Evolutionary conservation across 345 rosid species (phyloP).

Genomic region (Linum lewisii): DNA sequence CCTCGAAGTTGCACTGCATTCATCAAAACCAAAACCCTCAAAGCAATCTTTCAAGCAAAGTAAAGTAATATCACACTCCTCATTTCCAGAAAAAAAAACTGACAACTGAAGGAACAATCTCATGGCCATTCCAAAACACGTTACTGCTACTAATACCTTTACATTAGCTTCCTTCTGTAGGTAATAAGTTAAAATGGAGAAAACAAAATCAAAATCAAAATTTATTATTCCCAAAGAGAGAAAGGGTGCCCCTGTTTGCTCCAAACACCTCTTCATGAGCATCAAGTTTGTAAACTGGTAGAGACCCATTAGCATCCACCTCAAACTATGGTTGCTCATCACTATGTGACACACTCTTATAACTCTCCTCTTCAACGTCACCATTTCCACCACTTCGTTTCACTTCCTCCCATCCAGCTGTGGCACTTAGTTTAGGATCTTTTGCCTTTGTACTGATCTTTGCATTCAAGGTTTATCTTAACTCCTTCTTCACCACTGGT

Average conservation of each 20-base stretch:
- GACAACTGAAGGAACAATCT: too few species aligned
- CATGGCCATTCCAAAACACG: too few species aligned
- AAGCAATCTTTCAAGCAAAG: too few species aligned
- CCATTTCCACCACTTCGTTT: constrained; percentile 29
- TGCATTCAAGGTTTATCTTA: constrained; percentile 52
- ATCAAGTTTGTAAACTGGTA: constrained; percentile 68
- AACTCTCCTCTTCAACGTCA: constrained; percentile 17
- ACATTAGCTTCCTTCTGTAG: too few species aligned
- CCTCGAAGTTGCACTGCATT: too few species aligned
- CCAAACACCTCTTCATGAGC: constrained; percentile 82
- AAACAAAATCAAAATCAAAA: not conserved
- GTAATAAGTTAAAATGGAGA: not conserved
- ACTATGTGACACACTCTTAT: too few species aligned
- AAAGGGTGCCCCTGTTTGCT: constrained; percentile 64
- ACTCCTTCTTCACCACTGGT: constrained; percentile 24
- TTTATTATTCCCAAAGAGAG: constrained; percentile 72
- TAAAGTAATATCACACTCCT: too few species aligned
- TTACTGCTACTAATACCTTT: too few species aligned
- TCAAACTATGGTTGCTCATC: too few species aligned
- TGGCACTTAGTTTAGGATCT: constrained; percentile 63
- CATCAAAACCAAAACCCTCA: too few species aligned
- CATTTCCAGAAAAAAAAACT: too few species aligned
- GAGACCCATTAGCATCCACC: too few species aligned
- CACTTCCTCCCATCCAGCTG: constrained; percentile 73
- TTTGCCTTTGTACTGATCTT: constrained; percentile 40